Conservation (phyloP, 2,329 filamentous ascomycete genomes). For the Aureobasidium lini region DNA sequence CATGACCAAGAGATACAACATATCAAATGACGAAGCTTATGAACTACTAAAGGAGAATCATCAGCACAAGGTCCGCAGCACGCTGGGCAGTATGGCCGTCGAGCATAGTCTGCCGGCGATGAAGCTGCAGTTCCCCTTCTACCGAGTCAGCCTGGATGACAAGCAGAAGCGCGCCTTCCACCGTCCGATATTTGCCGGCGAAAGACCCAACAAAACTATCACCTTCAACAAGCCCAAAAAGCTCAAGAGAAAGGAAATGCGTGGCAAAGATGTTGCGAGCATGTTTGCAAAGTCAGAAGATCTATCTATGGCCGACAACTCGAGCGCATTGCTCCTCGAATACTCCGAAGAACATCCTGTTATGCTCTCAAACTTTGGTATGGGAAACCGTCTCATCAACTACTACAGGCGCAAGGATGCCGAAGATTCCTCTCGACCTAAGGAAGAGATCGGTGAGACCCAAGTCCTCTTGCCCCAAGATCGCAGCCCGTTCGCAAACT, state of each 20-base stretch:
- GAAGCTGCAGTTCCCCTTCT: conserved; percentile 91
- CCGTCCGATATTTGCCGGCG: conserved; percentile 61
- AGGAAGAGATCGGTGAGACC: conserved; percentile 79
- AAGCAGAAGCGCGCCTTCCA: conserved; percentile 76
- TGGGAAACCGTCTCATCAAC: conserved; percentile 93
- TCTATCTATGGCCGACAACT: conserved; percentile 81
- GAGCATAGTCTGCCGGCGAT: conserved; percentile 90
- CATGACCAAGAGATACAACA: conserved; percentile 79
- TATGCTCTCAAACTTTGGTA: conserved; percentile 91
- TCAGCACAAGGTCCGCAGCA: conserved; percentile 89
- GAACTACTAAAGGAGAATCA: conserved; percentile 95
- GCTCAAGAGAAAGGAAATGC: conserved; percentile 75
- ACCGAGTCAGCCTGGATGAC: conserved; percentile 71
- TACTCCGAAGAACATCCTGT: conserved; percentile 92
- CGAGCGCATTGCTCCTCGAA: conserved; percentile 78
- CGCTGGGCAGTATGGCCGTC: conserved; percentile 81
- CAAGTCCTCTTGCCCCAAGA: conserved; percentile 85
- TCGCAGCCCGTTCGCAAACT: conserved; percentile 90
- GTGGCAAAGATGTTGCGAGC: conserved; percentile 68
- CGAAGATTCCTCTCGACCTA: conserved; percentile 69
- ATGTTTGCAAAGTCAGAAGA: conserved; percentile 76
- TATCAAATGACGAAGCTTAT: conserved; percentile 93
- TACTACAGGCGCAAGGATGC: conserved; percentile 84
- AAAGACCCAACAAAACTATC: conserved; percentile 54
- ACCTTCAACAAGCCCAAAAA: conserved; percentile 65